These are phyloP conservation scores for Lactarius vividus DNA, from an alignment of 768 basidiomycete genomes.

Conservation along the genomic window DNA sequence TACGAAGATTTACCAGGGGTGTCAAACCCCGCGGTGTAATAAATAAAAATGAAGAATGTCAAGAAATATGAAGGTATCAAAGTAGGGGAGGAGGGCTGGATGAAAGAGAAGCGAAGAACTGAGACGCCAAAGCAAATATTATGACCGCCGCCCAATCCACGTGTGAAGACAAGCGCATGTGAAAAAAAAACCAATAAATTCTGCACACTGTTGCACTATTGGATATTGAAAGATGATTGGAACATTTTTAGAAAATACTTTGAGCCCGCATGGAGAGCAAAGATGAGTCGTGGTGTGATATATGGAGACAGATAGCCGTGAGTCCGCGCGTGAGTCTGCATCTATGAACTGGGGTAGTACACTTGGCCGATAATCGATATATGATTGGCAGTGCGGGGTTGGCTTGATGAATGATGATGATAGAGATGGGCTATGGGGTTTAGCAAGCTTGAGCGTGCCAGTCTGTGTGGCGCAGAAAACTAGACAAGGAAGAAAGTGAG, in stretches of 20 bases:
- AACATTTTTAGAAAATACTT: conserved; percentile 9
- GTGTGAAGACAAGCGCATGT: not conserved
- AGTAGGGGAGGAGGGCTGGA: not conserved
- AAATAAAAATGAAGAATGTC: not conserved
- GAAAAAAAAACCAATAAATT: not conserved
- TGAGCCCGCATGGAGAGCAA: conserved; percentile 4
- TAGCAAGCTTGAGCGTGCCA: conserved; percentile 1
- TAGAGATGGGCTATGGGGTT: not conserved
- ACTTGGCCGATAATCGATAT: conserved; percentile 19
- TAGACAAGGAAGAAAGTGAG: not conserved
- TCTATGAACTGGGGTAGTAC: conserved; percentile 18
- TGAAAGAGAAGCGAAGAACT: not conserved
- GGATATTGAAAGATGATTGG: conserved; percentile 1
- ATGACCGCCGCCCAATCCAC: not conserved
- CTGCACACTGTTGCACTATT: not conserved
- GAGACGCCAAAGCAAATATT: not conserved
- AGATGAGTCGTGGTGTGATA: conserved; percentile 9
- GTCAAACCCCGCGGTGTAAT: conserved; percentile 5
- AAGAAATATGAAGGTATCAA: not conserved
- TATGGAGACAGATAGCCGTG: conserved; percentile 17
- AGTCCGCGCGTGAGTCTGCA: conserved; percentile 18
- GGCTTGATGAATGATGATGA: conserved; percentile 12
- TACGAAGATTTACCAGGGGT: not conserved
- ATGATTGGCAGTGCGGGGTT: conserved; percentile 9
- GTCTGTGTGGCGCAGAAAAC: not conserved